Conservation (phyloP, 768 basidiomycete species). For the Arthromyces matolae region DNA sequence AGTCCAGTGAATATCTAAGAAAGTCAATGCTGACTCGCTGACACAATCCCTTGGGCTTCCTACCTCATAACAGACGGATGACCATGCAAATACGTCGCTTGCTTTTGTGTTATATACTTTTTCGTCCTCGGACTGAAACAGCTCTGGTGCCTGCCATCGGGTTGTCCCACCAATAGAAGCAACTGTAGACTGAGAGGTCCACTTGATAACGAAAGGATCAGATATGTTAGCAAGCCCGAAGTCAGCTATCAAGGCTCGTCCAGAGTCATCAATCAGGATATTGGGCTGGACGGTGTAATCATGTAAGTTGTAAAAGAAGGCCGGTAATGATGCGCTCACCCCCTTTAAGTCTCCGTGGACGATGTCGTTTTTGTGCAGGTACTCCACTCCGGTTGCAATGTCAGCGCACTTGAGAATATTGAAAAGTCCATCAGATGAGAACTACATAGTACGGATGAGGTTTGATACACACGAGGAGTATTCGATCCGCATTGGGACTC, state of each 20-base stretch:
- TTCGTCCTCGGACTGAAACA: slow-evolving; percentile 5
- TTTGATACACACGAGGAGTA: too few relatives aligned
- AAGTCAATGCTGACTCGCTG: background rate
- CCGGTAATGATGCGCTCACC: too few relatives aligned
- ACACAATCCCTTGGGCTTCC: too few relatives aligned
- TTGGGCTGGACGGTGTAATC: slow-evolving; percentile 15
- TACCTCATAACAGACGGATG: slow-evolving; percentile 12
- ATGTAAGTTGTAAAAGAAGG: background rate
- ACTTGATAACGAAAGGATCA: slow-evolving; percentile 14
- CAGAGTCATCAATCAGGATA: slow-evolving; percentile 20
- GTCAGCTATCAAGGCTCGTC: slow-evolving; percentile 22
- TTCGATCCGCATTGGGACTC: too few relatives aligned
- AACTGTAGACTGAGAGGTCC: slow-evolving; percentile 14
- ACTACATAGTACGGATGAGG: too few relatives aligned
- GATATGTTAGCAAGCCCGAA: slow-evolving; percentile 22
- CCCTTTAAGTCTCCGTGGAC: slow-evolving; percentile 1
- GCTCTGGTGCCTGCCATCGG: slow-evolving; percentile 26
- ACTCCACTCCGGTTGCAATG: too few relatives aligned
- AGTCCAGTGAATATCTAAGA: slow-evolving; percentile 11
- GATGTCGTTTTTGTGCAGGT: slow-evolving; percentile 5
- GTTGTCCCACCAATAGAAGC: slow-evolving; percentile 16
- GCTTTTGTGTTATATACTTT: slow-evolving; percentile 12
- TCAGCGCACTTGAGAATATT: background rate
- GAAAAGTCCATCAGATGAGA: too few relatives aligned
- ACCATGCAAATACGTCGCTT: slow-evolving; percentile 27